These are phyloP conservation scores for Hypoxylon sp. DNA, from an alignment of 2,329 filamentous ascomycete genomes.

Conservation along the genomic window DNA sequence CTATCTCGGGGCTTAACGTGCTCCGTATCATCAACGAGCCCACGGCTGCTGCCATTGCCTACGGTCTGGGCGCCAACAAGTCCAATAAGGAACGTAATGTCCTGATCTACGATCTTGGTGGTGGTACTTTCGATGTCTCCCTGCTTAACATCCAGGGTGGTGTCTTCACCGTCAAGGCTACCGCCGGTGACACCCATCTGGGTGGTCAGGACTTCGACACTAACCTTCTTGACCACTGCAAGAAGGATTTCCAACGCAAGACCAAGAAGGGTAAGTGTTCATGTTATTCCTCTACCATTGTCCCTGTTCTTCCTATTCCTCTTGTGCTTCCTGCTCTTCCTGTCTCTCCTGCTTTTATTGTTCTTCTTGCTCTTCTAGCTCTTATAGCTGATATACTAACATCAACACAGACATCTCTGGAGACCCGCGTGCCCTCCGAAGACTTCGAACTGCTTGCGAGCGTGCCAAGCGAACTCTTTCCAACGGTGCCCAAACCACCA, in stretches of 20 bases:
- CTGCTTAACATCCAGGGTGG: conserved; percentile 98
- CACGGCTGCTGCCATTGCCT: conserved; percentile 96
- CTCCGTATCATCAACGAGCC: conserved; percentile 99
- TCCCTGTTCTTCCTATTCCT: no score
- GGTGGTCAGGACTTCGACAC: conserved; percentile 98
- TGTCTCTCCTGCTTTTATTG: no score
- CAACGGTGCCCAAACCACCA: conserved; percentile 95
- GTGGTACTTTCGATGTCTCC: conserved; percentile 99
- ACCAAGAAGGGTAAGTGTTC: conserved; percentile 67
- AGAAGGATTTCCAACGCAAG: conserved; percentile 90
- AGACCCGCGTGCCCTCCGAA: conserved; percentile 91
- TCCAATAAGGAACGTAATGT: conserved; percentile 98
- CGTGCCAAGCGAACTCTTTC: conserved; percentile 99
- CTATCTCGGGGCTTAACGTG: conserved; percentile 96
- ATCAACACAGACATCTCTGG: conserved; percentile 69
- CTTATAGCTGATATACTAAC: background rate
- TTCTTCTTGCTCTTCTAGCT: no score
- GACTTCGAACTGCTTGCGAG: conserved; percentile 97
- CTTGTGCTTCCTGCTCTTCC: no score
- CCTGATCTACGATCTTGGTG: conserved; percentile 99
- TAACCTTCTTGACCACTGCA: conserved; percentile 95
- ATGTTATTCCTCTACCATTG: background rate
- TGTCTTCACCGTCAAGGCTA: conserved; percentile 99
- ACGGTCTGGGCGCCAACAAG: conserved; percentile 95
- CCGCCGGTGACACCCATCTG: conserved; percentile 95